Base-by-base conservation (phyloP, 192 early-diverging fungal species). In the Backusella westeae region DNA sequence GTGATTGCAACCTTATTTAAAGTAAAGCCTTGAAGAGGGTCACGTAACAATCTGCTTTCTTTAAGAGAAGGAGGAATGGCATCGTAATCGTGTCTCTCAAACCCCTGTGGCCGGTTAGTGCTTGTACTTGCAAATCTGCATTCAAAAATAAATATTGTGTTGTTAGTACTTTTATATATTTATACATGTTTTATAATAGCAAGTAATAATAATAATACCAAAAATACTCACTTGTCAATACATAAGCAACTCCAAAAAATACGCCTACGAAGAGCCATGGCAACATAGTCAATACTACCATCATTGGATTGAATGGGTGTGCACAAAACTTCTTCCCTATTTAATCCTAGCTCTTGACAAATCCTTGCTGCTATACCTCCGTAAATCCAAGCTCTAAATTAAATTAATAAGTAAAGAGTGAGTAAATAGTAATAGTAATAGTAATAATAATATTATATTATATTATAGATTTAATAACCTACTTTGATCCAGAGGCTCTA, bases 241-340 rank as follows among this genome's bases (percentile, higher is more conserved):
- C 80, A 77, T 32, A 86, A 84, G 59, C 83, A 86, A 26, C 80
- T 78, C 88, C 88, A 89, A 44, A 87, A 89, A 19, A 85, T 84
- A 26, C 88, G 77, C 34, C 85, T 69, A 35, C 83, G 63, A 41
- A 81, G 42, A 17, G 67, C 71, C 79, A 81, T 81, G 2, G 79
- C 79, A 29, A 67, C 76, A 76, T 52, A 82, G 78, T 72, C 83
- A 42, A 80, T 81, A 17, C 77, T 80, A 69, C 84, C 85, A 75
- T 80, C 79, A n/a, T 77, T 75, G 14, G 79, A 83, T 21, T 80
- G 39, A 38, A 81, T 81, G 9, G 79, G 79, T 46, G 35, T 53
- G n/a, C 39, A 38, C 8, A 77, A 29, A 9, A 67, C 69, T 44
- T 87, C 86, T 63, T 87, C 80, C 21, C 82, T 82, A 65, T 89